A percentile compares a stretch with the other conserved stretches of the same genome.
Conservation (phyloP, 164 flowering plant species). For the Echeveria elegans region DNA sequence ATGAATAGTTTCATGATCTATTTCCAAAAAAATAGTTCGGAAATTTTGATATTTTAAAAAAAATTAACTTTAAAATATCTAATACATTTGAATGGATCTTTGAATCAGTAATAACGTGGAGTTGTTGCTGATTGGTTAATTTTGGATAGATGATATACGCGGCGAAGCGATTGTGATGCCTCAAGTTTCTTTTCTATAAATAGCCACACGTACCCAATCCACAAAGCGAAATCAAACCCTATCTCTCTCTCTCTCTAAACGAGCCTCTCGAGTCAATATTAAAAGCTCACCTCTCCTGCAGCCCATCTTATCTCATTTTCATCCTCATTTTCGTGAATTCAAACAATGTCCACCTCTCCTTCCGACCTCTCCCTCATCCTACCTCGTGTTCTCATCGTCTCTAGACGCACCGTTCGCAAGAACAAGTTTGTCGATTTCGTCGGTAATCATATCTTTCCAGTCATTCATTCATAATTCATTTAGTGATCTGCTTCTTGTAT, state of each 20-base stretch:
- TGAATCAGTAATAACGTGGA: background rate
- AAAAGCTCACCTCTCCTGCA: no score
- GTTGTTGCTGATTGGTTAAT: background rate
- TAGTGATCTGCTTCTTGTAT: no score
- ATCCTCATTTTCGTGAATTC: background rate
- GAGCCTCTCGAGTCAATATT: background rate
- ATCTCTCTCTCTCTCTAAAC: background rate
- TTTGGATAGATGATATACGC: background rate
- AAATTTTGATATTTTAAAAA: no score
- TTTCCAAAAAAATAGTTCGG: no score
- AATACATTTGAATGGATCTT: no score
- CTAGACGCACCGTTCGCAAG: constrained; percentile 70
- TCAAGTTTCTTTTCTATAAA: background rate
- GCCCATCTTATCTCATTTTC: background rate
- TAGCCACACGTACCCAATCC: background rate
- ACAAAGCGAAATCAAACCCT: background rate
- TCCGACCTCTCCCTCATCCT: constrained; percentile 50
- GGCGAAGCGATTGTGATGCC: background rate
- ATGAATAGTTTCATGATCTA: no score
- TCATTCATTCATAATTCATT: background rate
- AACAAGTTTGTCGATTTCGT: constrained; percentile 86
- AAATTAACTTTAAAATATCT: no score
- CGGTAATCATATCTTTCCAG: constrained; percentile 21
- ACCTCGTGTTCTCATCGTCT: constrained; percentile 72
- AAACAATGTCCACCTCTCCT: background rate